These are phyloP conservation scores for Colletotrichum musicola DNA, from an alignment of 2,329 filamentous ascomycete genomes.

Conservation along the genomic window DNA sequence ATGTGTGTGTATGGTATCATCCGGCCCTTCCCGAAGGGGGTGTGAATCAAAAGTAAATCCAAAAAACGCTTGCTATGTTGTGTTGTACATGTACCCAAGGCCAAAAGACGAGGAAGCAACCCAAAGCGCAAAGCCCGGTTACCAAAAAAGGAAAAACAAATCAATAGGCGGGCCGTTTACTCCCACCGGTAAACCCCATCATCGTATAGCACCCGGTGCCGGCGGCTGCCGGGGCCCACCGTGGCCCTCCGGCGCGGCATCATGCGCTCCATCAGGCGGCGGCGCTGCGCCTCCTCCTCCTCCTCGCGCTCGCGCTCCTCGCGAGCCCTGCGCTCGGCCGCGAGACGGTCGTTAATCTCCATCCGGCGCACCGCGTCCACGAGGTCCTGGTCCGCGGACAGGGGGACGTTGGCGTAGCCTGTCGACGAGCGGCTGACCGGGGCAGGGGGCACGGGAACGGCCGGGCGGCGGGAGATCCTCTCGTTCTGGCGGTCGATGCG, in stretches of 20 bases:
- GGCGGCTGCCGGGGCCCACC: conserved; percentile 51
- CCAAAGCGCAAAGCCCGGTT: background rate
- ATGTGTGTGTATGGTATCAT: conserved; percentile 29
- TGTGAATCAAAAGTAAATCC: background rate
- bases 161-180: conserved; percentile 44
- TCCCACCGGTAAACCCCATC: conserved; percentile 56
- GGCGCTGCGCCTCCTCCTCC: conserved; percentile 54
- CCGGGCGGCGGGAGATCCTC: conserved; percentile 54
- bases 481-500: conserved; percentile 58
- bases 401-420: conserved; percentile 21
- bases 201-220: conserved; percentile 52
- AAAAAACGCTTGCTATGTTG: conserved; percentile 33
- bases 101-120: background rate
- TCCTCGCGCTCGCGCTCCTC: conserved; percentile 49
- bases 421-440: conserved; percentile 32
- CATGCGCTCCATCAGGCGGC: conserved; percentile 56
- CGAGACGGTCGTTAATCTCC: conserved; percentile 44
- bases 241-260: conserved; percentile 53
- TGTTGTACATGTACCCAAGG: conserved; percentile 6
- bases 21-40: conserved; percentile 1
- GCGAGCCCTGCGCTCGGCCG: conserved; percentile 43
- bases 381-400: conserved; percentile 46
- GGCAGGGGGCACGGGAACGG: conserved; percentile 43
- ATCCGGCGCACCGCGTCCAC: conserved; percentile 49
- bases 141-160: background rate